phyloP scores from a whole-genome alignment of 2,329 filamentous ascomycete genomes.

The Penicillium concentricum region DNA sequence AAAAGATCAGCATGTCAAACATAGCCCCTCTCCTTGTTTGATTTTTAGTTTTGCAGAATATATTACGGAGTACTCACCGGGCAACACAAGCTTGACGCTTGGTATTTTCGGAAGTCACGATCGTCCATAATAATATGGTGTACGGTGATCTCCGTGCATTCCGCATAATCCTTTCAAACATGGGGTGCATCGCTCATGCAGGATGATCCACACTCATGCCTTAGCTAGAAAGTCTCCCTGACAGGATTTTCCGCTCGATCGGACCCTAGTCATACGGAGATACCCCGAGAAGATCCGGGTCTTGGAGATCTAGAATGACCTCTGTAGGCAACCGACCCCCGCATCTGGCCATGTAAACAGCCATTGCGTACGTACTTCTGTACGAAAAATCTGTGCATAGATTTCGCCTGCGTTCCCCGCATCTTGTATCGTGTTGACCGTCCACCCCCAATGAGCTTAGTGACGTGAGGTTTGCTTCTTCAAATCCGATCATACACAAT shows the following conservation, averaged over 20 bases:
- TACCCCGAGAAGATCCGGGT: neutral
- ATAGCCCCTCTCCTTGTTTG: neutral
- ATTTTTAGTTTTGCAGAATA: neutral
- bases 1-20: slow-evolving; percentile 11
- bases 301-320: neutral
- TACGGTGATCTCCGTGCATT: neutral
- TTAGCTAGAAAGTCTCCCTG: neutral
- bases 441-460: neutral
- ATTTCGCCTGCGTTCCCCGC: slow-evolving; percentile 2
- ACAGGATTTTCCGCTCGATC: neutral
- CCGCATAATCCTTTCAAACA: neutral
- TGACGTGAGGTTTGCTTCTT: neutral
- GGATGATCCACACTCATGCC: slow-evolving; percentile 1
- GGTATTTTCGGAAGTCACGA: neutral
- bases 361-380: neutral
- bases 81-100: slow-evolving; percentile 8
- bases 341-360: neutral
- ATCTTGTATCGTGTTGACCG: neutral
- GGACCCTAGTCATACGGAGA: neutral
- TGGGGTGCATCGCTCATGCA: slow-evolving; percentile 6
- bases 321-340: neutral
- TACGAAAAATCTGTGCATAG: neutral
- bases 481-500: neutral
- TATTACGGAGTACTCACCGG: neutral
- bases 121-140: neutral